These are phyloP conservation scores for Leptomonas pyrrhocoris DNA, from an alignment of 208 protist species.

Conservation along the genomic window DNA sequence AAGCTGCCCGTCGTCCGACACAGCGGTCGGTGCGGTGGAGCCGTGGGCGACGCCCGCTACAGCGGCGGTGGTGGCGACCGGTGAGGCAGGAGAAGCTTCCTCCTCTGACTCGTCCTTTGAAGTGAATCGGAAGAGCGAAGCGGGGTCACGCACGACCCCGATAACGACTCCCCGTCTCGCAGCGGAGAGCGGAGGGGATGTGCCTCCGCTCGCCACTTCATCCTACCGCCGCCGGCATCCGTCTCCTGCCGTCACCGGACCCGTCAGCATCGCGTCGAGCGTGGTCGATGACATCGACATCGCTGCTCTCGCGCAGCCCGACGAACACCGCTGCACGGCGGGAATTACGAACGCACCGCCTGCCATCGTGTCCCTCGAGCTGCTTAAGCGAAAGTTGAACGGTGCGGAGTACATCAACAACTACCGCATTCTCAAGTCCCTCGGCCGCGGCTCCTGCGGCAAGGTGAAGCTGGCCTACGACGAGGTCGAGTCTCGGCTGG, in stretches of 20 bases:
- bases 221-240: neutral
- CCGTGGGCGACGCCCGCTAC: too few species aligned
- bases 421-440: conserved; percentile 61
- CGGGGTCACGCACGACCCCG: too few species aligned
- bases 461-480: conserved; percentile 70
- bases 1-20: too few species aligned
- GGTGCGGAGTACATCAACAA: conserved; percentile 58
- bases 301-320: conserved; percentile 4
- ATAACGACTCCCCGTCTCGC: too few species aligned
- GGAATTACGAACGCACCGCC: conserved; percentile 10
- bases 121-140: too few species aligned
- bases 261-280: neutral
- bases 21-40: too few species aligned
- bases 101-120: too few species aligned
- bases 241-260: neutral
- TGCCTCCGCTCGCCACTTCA: neutral
- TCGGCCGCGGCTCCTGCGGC: conserved; percentile 68
- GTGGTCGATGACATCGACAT: neutral
- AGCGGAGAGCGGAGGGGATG: neutral
- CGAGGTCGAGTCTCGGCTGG: conserved; percentile 28
- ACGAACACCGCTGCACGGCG: conserved; percentile 3
- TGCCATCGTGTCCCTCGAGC: conserved; percentile 4
- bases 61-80: too few species aligned
- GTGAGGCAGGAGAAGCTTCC: too few species aligned
- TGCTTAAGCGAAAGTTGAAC: conserved; percentile 5